phyloP scores from a whole-genome alignment of 208 protist genomes.

The Leptomonas seymouri region DNA sequence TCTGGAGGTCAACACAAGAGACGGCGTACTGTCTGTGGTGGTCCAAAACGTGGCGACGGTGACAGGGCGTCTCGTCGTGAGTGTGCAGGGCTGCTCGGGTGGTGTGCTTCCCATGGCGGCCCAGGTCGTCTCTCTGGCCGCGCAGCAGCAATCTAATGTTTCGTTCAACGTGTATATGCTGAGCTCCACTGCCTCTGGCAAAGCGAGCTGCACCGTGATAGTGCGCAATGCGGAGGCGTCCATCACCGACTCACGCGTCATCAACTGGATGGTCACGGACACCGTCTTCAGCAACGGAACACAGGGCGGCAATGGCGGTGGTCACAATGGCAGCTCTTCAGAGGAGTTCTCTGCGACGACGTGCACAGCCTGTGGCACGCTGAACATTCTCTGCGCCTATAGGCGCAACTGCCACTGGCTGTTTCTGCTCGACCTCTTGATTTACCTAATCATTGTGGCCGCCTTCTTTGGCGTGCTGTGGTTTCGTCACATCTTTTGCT shows the following conservation, averaged over 20 bases:
- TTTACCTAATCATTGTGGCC: constrained; percentile 20
- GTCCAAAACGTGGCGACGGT: constrained; percentile 70
- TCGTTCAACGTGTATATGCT: constrained; percentile 61
- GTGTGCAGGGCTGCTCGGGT: constrained; percentile 42
- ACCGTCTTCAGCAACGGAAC: constrained; percentile 52
- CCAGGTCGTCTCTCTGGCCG: constrained; percentile 48
- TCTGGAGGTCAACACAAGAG: constrained; percentile 42
- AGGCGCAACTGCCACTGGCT: constrained; percentile 21
- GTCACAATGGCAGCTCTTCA: background rate
- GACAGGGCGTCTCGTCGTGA: constrained; percentile 58
- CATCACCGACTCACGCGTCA: constrained; percentile 39
- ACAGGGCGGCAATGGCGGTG: constrained; percentile 42
- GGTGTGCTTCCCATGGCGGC: constrained; percentile 64
- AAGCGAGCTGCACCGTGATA: constrained; percentile 44
- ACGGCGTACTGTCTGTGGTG: constrained; percentile 53
- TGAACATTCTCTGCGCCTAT: constrained; percentile 37
- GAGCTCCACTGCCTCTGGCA: constrained; percentile 15
- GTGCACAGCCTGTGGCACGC: constrained; percentile 33
- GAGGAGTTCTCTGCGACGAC: constrained; percentile 15
- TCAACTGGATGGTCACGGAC: constrained; percentile 39
- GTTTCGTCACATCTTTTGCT: constrained; percentile 34
- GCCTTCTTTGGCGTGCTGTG: constrained; percentile 26
- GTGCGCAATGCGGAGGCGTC: constrained; percentile 54
- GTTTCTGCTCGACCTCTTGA: constrained; percentile 27
- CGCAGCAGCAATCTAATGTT: constrained; percentile 25